Base-by-base conservation (phyloP, 2,329 filamentous ascomycete species). In the Cadophora sp. region DNA sequence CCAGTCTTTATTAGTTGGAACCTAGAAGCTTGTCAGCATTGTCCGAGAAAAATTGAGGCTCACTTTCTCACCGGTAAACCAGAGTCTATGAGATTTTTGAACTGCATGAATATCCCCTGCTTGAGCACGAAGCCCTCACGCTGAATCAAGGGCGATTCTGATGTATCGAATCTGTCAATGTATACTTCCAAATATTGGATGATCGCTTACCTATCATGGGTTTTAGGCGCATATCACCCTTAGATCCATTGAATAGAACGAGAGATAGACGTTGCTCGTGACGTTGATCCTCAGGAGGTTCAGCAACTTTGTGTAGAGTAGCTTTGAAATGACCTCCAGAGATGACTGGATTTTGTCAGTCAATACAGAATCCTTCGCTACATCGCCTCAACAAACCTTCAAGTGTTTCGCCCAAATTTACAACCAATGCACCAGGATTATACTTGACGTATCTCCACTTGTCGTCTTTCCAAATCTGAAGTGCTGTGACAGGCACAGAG, bases 281-380 rank as follows among this genome's bases (percentile, higher is more conserved):
- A 36, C 73, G 70, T 71, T 81, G 80, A 66, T 83, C 81, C 0
- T 73, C 75, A 0, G 81, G 80, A 4, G 81, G 80, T 69, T 79
- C 79, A 65, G 75, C 79, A 0, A 83, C 81, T 62, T 80, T 75
- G 72, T 83, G 81, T 1, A 78, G 73, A 1, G 81, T 83, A 3
- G 81, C 81, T 68, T 82, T 81, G 74, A 83, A 83, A 64, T 82
- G 79, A 0, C 81, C 81, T 3, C 81, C 81, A 1, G 81, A 82
- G 0, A 83, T 78, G 62, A 83, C 81, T 72, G 82, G 22, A 20
- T 27, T n/a, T 11, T 18, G 18, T 64, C 16, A 59, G 41, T 18
- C 18, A 3, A 41, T 20, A 11, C n/a, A 41, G 5, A n/a, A n/a
- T 1, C 7, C 41, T 30, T 14, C 1, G 16, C 4, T 39, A 3